Evolutionary conservation across 371 early-diverging fungal genomes (phyloP).

Genomic region (Syncephalastrum sp.): DNA sequence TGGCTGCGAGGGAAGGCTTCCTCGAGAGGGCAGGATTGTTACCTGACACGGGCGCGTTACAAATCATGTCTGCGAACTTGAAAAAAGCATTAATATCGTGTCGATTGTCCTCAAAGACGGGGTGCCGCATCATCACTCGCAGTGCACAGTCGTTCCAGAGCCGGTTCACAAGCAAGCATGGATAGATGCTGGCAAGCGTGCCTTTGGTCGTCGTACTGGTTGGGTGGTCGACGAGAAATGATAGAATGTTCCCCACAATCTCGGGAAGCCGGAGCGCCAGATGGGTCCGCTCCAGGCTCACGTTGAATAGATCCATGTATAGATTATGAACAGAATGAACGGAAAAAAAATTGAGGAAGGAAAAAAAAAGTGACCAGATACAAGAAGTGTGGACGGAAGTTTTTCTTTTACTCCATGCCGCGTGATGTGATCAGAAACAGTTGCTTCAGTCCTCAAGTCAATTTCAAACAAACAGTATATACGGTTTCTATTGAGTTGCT

Average conservation of each 20-base stretch:
- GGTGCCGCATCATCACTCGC: conserved; percentile 32
- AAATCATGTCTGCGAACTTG: conserved; percentile 11
- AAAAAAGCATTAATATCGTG: conserved; percentile 12
- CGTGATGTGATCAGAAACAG: too few species aligned
- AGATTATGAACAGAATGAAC: neutral
- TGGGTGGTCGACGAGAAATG: neutral
- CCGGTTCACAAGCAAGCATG: conserved; percentile 39
- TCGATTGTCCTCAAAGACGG: conserved; percentile 32
- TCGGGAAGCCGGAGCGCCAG: conserved; percentile 36
- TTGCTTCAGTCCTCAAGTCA: too few species aligned
- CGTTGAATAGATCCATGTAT: conserved; percentile 1
- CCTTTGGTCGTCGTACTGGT: conserved; percentile 13
- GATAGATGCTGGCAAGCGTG: conserved; percentile 17
- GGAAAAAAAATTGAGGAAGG: conserved; percentile 13
- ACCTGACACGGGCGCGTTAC: neutral
- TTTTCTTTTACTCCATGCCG: conserved; percentile 9
- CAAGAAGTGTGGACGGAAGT: conserved; percentile 12
- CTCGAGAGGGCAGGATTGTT: neutral
- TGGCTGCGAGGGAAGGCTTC: conserved; percentile 4
- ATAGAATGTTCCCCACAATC: conserved; percentile 36
- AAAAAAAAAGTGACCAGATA: conserved; percentile 14
- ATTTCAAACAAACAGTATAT: too few species aligned
- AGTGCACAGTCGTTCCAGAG: conserved; percentile 42
- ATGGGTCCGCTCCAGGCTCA: conserved; percentile 17
- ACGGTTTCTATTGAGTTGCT: too few species aligned